These are phyloP conservation scores for Cladosporium austrohemisphaericum DNA, from an alignment of 2,329 filamentous ascomycete genomes.

Conservation along the genomic window DNA sequence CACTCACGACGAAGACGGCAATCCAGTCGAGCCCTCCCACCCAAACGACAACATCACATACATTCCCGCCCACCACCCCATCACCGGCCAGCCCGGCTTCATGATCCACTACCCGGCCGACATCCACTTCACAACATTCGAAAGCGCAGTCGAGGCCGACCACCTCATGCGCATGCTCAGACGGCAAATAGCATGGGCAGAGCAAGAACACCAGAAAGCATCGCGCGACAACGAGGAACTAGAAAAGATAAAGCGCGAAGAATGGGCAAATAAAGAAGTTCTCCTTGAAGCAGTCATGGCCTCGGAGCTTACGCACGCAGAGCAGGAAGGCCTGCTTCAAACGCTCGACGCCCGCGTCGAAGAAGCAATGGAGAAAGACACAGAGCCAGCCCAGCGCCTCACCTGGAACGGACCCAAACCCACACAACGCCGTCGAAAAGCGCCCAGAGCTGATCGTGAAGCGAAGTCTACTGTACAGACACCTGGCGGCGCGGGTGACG, in stretches of 20 bases:
- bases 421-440: background rate
- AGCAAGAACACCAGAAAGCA: constrained; percentile 62
- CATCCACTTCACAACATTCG: constrained; percentile 60
- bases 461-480: constrained; percentile 6
- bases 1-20: constrained; percentile 31
- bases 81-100: constrained; percentile 49
- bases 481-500: constrained; percentile 12
- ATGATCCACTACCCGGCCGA: constrained; percentile 53
- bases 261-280: constrained; percentile 78
- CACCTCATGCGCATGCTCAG: constrained; percentile 61
- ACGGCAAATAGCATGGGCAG: constrained; percentile 69
- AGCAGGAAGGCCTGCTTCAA: constrained; percentile 33
- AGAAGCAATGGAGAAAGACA: constrained; percentile 37
- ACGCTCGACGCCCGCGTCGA: constrained; percentile 32
- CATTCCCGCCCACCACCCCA: constrained; percentile 56
- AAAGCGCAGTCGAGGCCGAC: constrained; percentile 63
- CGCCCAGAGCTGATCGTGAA: background rate
- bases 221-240: constrained; percentile 62
- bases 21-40: constrained; percentile 30
- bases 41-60: constrained; percentile 57
- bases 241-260: constrained; percentile 64
- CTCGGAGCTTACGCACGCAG: constrained; percentile 54
- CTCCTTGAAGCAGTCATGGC: constrained; percentile 73
- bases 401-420: constrained; percentile 26
- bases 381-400: constrained; percentile 32